phyloP scores from a whole-genome alignment of 768 basidiomycete species.

The Boletus rex-veris region DNA sequence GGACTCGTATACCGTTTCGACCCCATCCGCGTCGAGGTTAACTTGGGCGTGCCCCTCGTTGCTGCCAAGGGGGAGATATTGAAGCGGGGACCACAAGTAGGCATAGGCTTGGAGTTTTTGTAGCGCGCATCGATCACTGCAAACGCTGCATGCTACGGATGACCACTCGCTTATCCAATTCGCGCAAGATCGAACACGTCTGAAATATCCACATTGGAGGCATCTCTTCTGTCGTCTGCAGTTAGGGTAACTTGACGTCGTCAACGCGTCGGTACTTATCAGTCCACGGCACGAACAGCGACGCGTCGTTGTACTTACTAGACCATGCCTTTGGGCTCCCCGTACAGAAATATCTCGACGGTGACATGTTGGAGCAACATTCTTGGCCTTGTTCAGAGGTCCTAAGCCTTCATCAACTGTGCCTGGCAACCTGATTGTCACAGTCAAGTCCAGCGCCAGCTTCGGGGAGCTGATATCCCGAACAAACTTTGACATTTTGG shows the following conservation, averaged over 20 bases:
- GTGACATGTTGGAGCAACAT: not conserved
- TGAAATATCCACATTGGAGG: not conserved
- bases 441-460: not conserved
- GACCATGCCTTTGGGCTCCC: not conserved
- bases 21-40: conserved; percentile 82
- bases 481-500: not conserved
- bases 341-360: not conserved
- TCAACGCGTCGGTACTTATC: too few species aligned
- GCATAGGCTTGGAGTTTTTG: conserved; percentile 77
- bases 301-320: too few species aligned
- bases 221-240: too few species aligned
- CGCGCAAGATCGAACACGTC: not conserved
- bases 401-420: not conserved
- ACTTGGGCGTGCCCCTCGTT: conserved; percentile 80
- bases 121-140: conserved; percentile 27
- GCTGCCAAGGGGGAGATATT: conserved; percentile 62
- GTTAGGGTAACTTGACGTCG: too few species aligned
- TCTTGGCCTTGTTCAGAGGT: not conserved
- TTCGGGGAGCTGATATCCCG: not conserved
- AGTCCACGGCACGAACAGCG: too few species aligned
- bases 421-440: too few species aligned
- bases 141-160: conserved; percentile 7
- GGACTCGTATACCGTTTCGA: conserved; percentile 84
- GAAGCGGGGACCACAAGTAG: conserved; percentile 73
- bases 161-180: not conserved